A percentile compares a stretch with the other conserved stretches of the same genome.
Evolutionary conservation across 2,329 filamentous ascomycete genomes (phyloP).

Genomic region (Celoporthe dispersa): DNA sequence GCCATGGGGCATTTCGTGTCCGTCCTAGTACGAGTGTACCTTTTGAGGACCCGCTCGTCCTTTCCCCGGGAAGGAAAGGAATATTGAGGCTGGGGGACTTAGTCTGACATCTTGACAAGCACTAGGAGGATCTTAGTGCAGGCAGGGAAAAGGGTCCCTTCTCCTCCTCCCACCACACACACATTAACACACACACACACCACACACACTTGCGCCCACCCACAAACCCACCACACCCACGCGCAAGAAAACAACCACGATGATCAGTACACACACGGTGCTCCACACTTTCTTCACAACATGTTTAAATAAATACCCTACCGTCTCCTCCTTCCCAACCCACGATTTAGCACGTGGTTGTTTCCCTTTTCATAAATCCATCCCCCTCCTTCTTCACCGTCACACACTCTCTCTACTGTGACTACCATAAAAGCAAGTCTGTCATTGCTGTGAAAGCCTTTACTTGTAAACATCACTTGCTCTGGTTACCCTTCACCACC

Average conservation of each 20-base stretch:
- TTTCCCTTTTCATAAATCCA: background rate
- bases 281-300: background rate
- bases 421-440: background rate
- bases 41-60: background rate
- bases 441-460: background rate
- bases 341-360: background rate
- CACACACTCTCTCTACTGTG: background rate
- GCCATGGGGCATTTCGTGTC: background rate
- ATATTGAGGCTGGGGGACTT: slow-evolving; percentile 1
- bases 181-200: background rate
- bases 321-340: background rate
- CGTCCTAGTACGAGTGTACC: background rate
- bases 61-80: background rate
- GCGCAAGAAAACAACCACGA: background rate
- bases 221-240: background rate
- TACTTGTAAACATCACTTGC: background rate
- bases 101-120: background rate
- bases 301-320: background rate
- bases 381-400: background rate
- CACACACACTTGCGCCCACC: background rate
- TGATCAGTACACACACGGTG: background rate
- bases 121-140: background rate
- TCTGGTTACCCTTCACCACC: background rate
- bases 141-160: background rate
- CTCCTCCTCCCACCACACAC: too few relatives aligned